Base-by-base conservation (phyloP, 225 moss, liverwort and hornwort genomes). In the Neckera pumila region DNA sequence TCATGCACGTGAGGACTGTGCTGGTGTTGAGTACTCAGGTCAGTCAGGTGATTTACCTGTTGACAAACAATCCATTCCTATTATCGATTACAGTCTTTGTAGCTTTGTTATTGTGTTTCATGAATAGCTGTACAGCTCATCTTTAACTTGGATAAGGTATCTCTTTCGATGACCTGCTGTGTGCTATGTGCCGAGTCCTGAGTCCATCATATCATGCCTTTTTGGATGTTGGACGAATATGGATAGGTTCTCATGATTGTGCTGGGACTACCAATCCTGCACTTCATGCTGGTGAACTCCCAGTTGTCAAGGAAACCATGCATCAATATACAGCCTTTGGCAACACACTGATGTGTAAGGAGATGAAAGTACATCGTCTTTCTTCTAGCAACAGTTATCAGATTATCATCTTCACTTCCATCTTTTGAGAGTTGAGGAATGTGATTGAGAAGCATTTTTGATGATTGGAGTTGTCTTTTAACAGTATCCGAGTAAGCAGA, bases 81-180 rank as follows among this genome's bases (percentile, higher is more conserved):
- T 82, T 87, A 87, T 89, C 80, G 86, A 87, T 77, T 87, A 87
- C 82, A 89, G 87, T 89, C 69, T 90, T 89, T 87, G 87, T 88
- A 91, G 74, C 88, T 90, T 85, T 86, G 84, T 73, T 90, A 73
- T 85, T 69, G 84, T 82, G 86, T 89, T 90, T 90, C 90, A 87
- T 91, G 88, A 90, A 86, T 83, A 89, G 89, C 83, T 89, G 89
- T 91, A 93, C 84, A 89, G 91, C 89, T 86, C 75, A 88, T 80
- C 87, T 47, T 83, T n/a, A 76, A 54, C 80, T 82, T 84, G 80
- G 79, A 89, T 78, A 57, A 84, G 91, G 64, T 30, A 9, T 73
- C 78, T 43, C 78, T 76, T 87, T 72, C 58, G 70, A 72, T 82
- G 77, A 59, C 78, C n/a, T 90, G 82, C 72, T 73, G 75, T 13